Evolutionary conservation across 2,329 filamentous ascomycete species (phyloP).

Genomic region (Curvularia lunata): DNA sequence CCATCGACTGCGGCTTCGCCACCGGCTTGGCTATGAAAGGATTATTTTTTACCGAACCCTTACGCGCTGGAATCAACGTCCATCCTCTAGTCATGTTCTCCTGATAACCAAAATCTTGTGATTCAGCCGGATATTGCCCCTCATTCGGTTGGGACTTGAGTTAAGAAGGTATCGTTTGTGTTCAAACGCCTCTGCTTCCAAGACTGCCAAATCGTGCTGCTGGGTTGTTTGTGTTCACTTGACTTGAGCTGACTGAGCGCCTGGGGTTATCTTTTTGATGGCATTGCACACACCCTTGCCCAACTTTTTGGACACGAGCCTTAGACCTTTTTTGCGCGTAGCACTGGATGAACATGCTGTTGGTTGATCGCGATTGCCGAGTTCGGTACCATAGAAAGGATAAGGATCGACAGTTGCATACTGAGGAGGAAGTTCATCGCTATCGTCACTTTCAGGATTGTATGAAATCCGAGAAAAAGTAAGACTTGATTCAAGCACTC

Average conservation of each 20-base stretch:
- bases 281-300: slow-evolving; percentile 6
- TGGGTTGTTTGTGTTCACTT: slow-evolving; percentile 6
- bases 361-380: neutral
- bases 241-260: slow-evolving; percentile 1
- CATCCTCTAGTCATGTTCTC: neutral
- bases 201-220: slow-evolving; percentile 8
- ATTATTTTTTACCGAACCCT: neutral
- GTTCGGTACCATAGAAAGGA: neutral
- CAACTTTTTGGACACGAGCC: slow-evolving; percentile 5
- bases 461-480: neutral
- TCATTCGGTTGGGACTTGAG: neutral
- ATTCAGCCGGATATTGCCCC: neutral
- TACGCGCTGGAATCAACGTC: neutral
- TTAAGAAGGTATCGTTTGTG: neutral
- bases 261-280: slow-evolving; percentile 5
- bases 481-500: neutral
- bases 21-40: neutral
- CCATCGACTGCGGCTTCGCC: neutral
- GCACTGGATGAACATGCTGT: neutral
- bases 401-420: slow-evolving; percentile 10
- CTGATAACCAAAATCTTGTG: neutral
- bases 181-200: slow-evolving; percentile 4
- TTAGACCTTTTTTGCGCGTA: neutral
- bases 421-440: slow-evolving; percentile 6
- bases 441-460: neutral